Conservation (phyloP, 139 green algal genomes). For the Chlamydomonas sp. region DNA sequence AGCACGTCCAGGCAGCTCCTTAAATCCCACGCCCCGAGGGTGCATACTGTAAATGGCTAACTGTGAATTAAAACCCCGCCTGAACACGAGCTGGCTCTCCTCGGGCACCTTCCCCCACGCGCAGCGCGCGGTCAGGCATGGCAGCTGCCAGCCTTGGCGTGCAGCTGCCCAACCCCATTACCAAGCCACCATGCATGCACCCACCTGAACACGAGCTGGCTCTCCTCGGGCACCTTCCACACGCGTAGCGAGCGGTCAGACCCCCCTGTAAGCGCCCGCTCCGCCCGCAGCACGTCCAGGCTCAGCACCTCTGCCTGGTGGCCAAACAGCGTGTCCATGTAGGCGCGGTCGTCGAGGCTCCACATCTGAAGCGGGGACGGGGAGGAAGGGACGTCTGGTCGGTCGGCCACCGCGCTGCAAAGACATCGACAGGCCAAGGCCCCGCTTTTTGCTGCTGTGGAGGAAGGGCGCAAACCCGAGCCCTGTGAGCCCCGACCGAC, state of each 20-base stretch:
- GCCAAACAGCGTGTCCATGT: slow-evolving; percentile 92
- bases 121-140: slow-evolving; percentile 81
- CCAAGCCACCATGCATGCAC: too few species aligned
- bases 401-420: slow-evolving; percentile 39
- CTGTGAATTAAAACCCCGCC: too few species aligned
- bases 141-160: too few species aligned
- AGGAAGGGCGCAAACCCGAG: too few species aligned
- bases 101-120: slow-evolving; percentile 96
- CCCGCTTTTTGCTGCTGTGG: too few species aligned
- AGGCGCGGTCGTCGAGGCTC: slow-evolving; percentile 84
- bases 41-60: too few species aligned
- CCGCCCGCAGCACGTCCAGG: slow-evolving; percentile 59
- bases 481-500: too few species aligned
- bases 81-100: slow-evolving; percentile 93
- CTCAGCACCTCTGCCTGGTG: slow-evolving; percentile 70
- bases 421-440: too few species aligned
- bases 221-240: slow-evolving; percentile 97
- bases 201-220: slow-evolving; percentile 87
- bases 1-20: slow-evolving; percentile 64
- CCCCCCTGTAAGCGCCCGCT: slow-evolving; percentile 67
- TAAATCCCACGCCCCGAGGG: too few species aligned
- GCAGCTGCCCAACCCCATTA: too few species aligned
- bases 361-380: slow-evolving; percentile 96
- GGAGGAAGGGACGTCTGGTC: too few species aligned
- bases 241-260: slow-evolving; percentile 80